phyloP scores from a whole-genome alignment of 805 yeast genomes.

The Candida sakaeoensis region DNA sequence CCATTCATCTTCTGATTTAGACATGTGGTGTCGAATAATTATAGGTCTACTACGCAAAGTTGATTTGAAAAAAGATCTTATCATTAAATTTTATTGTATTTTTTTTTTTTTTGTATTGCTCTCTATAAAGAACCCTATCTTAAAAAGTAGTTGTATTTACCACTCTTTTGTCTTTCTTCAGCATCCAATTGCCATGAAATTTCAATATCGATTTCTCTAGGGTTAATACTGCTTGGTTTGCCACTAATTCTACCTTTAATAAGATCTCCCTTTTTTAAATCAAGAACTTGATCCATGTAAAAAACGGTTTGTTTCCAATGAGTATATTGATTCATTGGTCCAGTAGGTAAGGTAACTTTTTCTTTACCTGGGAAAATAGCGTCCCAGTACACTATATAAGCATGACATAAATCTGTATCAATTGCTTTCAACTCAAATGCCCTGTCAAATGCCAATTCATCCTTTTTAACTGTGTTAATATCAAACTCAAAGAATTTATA shows the following conservation, averaged over 20 bases:
- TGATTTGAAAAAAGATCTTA: constrained; percentile 2
- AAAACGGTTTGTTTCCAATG: constrained; percentile 99
- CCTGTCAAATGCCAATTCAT: constrained; percentile 72
- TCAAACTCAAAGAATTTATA: constrained; percentile 75
- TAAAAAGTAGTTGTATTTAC: constrained; percentile 66
- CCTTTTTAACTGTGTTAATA: constrained; percentile 81
- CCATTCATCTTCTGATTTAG: constrained; percentile 64
- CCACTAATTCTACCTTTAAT: constrained; percentile 70
- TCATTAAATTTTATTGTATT: neutral
- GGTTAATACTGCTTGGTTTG: constrained; percentile 73
- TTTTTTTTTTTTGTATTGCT: neutral
- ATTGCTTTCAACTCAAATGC: constrained; percentile 70
- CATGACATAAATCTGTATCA: constrained; percentile 81
- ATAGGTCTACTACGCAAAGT: neutral
- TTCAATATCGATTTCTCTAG: constrained; percentile 86
- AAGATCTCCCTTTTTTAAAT: constrained; percentile 69
- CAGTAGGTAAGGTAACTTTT: constrained; percentile 80
- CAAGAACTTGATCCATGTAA: constrained; percentile 78
- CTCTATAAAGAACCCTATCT: constrained; percentile 29
- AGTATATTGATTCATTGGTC: constrained; percentile 90
- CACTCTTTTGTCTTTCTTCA: constrained; percentile 49
- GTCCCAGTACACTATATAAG: constrained; percentile 92
- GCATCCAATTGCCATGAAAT: constrained; percentile 54
- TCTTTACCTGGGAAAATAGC: constrained; percentile 76
- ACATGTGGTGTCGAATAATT: constrained; percentile 14